phyloP scores from a whole-genome alignment of 2,329 filamentous ascomycete genomes.

The Myriosclerotinia scirpicola region DNA sequence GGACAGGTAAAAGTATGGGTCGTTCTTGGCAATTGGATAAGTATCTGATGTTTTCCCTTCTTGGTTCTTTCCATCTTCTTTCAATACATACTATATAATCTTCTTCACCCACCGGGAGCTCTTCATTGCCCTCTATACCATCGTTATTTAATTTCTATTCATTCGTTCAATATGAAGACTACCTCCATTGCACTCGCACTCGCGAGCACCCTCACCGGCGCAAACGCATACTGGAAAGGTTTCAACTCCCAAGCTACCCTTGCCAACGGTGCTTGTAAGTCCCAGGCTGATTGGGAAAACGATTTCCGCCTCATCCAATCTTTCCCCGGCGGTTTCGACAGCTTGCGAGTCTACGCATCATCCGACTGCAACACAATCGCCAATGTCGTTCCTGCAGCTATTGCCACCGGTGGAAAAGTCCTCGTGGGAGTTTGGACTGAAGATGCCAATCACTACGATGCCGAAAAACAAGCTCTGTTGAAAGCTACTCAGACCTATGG shows the following conservation, averaged over 20 bases:
- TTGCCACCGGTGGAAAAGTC: slow-evolving; percentile 58
- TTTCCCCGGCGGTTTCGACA: slow-evolving; percentile 53
- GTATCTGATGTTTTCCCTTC: slow-evolving; percentile 11
- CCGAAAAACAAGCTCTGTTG: slow-evolving; percentile 61
- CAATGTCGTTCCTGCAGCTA: slow-evolving; percentile 56
- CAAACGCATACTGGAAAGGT: slow-evolving; percentile 44
- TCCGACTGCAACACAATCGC: slow-evolving; percentile 51
- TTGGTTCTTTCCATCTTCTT: background rate
- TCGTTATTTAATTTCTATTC: slow-evolving; percentile 7
- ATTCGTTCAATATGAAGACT: slow-evolving; percentile 30
- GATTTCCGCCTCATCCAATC: slow-evolving; percentile 59
- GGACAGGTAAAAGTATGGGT: background rate
- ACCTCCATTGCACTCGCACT: slow-evolving; percentile 39
- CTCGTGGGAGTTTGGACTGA: slow-evolving; percentile 66
- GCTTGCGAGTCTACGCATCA: slow-evolving; percentile 61
- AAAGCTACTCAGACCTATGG: slow-evolving; percentile 56
- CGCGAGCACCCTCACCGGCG: slow-evolving; percentile 39
- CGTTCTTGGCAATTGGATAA: slow-evolving; percentile 17
- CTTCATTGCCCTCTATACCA: slow-evolving; percentile 17
- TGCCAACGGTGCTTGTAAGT: slow-evolving; percentile 63
- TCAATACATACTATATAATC: slow-evolving; percentile 1
- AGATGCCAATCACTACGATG: slow-evolving; percentile 54
- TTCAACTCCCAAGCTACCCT: slow-evolving; percentile 47
- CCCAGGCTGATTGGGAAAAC: slow-evolving; percentile 57
- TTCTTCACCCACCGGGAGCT: background rate